phyloP scores from a whole-genome alignment of 768 basidiomycete species.

The Tylopilus plumbeoviolaceoides region DNA sequence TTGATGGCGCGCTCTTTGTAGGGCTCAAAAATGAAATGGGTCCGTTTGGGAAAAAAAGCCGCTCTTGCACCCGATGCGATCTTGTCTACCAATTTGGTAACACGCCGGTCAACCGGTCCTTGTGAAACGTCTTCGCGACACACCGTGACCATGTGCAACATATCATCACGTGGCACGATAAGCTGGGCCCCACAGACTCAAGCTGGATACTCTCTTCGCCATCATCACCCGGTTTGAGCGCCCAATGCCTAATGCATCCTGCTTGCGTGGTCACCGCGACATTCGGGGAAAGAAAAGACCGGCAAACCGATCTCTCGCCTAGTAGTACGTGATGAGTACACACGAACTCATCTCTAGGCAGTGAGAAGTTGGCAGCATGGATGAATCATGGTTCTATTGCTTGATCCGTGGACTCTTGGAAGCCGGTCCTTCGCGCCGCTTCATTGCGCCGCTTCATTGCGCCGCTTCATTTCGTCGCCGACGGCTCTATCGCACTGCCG shows the following conservation, averaged over 20 bases:
- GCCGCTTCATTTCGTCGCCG: too few species aligned
- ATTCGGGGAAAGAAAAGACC: background rate
- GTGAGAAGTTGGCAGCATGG: background rate
- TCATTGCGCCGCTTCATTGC: too few species aligned
- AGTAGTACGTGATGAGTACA: background rate
- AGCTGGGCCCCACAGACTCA: background rate
- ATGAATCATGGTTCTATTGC: background rate
- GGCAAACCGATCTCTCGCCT: background rate
- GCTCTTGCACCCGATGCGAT: background rate
- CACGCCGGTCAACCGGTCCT: too few species aligned
- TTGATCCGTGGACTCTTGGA: background rate
- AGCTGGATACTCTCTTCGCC: too few species aligned
- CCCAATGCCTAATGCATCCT: background rate
- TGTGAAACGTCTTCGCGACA: too few species aligned
- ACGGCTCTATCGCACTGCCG: too few species aligned
- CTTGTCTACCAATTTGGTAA: background rate
- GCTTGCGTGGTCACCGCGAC: background rate
- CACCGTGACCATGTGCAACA: background rate
- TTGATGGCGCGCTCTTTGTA: constrained; percentile 13
- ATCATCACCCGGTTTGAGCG: background rate
- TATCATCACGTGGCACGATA: background rate
- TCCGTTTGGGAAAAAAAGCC: background rate
- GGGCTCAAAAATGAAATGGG: background rate
- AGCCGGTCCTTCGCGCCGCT: too few species aligned
- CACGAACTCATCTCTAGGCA: background rate